Percentiles rank a stretch among this genome's conserved stretches.
Conservation (phyloP, 1,139 yeast species). For the Taiozyma sp. region DNA sequence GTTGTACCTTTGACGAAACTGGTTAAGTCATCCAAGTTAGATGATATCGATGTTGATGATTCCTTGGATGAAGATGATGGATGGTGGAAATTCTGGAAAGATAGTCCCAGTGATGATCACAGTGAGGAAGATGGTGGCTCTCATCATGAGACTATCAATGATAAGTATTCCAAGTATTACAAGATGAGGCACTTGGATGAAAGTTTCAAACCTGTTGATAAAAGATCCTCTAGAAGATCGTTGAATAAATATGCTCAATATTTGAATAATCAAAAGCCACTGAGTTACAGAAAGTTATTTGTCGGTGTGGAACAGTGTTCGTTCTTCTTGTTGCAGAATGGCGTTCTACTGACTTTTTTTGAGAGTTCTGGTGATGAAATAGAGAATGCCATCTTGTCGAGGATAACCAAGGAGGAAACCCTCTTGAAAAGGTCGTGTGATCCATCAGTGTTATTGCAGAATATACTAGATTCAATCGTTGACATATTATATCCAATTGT, state of each 20-base stretch:
- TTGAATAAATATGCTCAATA: constrained; percentile 32
- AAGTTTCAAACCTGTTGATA: constrained; percentile 12
- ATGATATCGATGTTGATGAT: neutral
- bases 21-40: constrained; percentile 24
- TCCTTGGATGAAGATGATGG: neutral
- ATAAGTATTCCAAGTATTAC: constrained; percentile 19
- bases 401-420: constrained; percentile 40
- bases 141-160: constrained; percentile 15
- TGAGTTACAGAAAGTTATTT: constrained; percentile 37
- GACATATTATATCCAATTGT: constrained; percentile 58
- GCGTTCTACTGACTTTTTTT: constrained; percentile 47
- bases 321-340: constrained; percentile 38
- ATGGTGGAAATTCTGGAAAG: constrained; percentile 4
- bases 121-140: neutral
- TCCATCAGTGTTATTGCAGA: constrained; percentile 45
- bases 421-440: constrained; percentile 44
- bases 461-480: constrained; percentile 48
- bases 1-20: constrained; percentile 46
- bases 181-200: constrained; percentile 29
- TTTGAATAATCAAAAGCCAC: constrained; percentile 41
- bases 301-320: constrained; percentile 55
- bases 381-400: constrained; percentile 42
- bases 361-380: constrained; percentile 48
- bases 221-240: neutral
- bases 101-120: constrained; percentile 6